Conservation (phyloP, 805 yeast genomes). For the Wickerhamiella galacta region DNA sequence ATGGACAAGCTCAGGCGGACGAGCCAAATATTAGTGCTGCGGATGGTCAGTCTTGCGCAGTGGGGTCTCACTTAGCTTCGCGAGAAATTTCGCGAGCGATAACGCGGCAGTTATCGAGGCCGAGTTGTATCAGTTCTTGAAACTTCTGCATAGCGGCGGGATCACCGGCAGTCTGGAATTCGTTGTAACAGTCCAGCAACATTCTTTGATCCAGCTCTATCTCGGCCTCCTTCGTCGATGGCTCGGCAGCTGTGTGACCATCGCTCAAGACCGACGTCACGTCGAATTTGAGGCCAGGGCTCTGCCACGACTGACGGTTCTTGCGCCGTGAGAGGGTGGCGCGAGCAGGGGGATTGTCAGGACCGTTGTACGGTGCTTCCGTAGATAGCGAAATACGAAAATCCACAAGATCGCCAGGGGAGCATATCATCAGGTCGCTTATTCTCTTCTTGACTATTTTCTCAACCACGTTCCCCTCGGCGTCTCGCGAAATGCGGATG, state of each 20-base stretch:
- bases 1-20: no score
- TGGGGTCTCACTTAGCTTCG: no score
- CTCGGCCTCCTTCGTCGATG: conserved; percentile 31
- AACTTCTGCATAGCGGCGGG: conserved; percentile 34
- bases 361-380: conserved; percentile 56
- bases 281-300: conserved; percentile 30
- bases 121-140: conserved; percentile 40
- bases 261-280: conserved; percentile 19
- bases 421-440: conserved; percentile 52
- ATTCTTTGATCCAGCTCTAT: conserved; percentile 33
- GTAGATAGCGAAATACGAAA: conserved; percentile 56
- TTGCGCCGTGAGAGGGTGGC: conserved; percentile 49
- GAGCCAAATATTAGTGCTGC: no score
- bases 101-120: conserved; percentile 43
- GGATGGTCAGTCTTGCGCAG: no score
- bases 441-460: conserved; percentile 59
- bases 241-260: not conserved
- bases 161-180: conserved; percentile 19
- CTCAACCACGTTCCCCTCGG: conserved; percentile 26
- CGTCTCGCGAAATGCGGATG: conserved; percentile 18
- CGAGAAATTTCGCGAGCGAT: conserved; percentile 17
- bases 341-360: conserved; percentile 6
- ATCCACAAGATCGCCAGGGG: conserved; percentile 68
- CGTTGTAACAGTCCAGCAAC: conserved; percentile 27
- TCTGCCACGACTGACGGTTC: conserved; percentile 56